Evolutionary conservation across 225 moss, liverwort and hornwort genomes (phyloP), one percentile per base, ranked within the genome.

Genomic region (Climacium dendroides): DNA sequence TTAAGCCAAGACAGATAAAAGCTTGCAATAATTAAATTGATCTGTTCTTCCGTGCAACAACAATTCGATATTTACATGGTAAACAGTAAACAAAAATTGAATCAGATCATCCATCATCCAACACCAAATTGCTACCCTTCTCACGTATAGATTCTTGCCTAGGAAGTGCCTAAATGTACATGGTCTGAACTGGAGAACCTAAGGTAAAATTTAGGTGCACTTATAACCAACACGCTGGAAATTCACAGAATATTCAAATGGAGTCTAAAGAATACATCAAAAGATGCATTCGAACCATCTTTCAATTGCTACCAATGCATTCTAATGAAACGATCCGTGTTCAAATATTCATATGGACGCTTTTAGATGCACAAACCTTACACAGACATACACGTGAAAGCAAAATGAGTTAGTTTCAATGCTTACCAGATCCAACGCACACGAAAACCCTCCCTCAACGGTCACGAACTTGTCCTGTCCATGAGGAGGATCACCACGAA

Each of bases 401-500:
- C 20, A 30, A 60, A 58, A 28, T 45, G 60, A 47, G 30, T 39
- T 43, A 5, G 60, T 52, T 74, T 57, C 57, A 48, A 58, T 50
- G 43, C 91, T 74, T 64, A 97, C 99, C 93, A 99, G 90, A 91
- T 99, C 99, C 83, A 99, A 92, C 19, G 99, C 97, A 75, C 97
- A 97, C 18, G 93, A 95, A 75, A 95, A 97, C 28, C 99, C 99
- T 83, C 97, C 99, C 14, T 94, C 92, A 18, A 97, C 78, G 66
- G 93, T 93, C 59, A 97, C 97, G 83, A 99, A 97, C 74, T 94
- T 95, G 82, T 99, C 97, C 86, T 99, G 93, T 45, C 99, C 99
- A 65, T 97, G 96, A 13, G 99, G 99, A 43, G 99, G 99, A 87
- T 99, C 99, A 43, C 99, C 99, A 78, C 99, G 99, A 19, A 99